Conservation (phyloP, 1,284 basidiomycete species). For the Rugosomyces carneus region DNA sequence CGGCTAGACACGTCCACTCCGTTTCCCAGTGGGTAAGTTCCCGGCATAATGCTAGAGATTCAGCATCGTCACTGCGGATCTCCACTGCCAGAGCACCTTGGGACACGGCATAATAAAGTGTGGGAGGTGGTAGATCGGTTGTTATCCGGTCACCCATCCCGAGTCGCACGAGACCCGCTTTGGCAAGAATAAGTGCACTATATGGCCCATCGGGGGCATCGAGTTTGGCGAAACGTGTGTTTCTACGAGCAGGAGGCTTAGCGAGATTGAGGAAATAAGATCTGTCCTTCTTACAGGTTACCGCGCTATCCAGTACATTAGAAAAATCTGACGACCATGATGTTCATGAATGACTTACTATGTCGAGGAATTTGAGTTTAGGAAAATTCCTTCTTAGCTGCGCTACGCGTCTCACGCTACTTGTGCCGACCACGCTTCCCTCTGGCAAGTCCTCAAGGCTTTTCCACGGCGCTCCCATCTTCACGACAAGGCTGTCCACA, state of each 20-base stretch:
- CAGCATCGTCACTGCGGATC: constrained; percentile 69
- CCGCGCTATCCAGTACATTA: constrained; percentile 48
- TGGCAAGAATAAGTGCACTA: constrained; percentile 89
- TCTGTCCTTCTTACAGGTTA: constrained; percentile 58
- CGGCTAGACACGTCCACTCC: constrained; percentile 72
- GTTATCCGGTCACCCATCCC: constrained; percentile 78
- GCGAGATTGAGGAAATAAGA: constrained; percentile 1
- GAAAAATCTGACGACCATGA: constrained; percentile 5
- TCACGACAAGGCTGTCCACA: constrained; percentile 86
- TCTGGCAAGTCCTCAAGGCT: constrained; percentile 80
- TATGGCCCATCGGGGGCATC: constrained; percentile 84
- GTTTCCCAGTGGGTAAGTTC: constrained; percentile 72
- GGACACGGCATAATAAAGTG: constrained; percentile 85
- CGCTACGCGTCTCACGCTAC: constrained; percentile 89
- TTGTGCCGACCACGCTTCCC: constrained; percentile 91
- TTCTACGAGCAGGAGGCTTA: constrained; percentile 36
- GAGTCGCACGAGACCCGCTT: constrained; percentile 87
- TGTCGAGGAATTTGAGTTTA: constrained; percentile 79
- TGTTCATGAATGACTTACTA: constrained; percentile 52
- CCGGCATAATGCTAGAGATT: constrained; percentile 57
- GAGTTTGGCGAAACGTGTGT: constrained; percentile 88
- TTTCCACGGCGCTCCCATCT: constrained; percentile 69
- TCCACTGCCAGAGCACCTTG: constrained; percentile 93
- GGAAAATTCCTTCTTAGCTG: constrained; percentile 84
- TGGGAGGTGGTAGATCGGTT: constrained; percentile 67